phyloP scores from a whole-genome alignment of 345 rosid species.

The Leavenworthia alabamica region DNA sequence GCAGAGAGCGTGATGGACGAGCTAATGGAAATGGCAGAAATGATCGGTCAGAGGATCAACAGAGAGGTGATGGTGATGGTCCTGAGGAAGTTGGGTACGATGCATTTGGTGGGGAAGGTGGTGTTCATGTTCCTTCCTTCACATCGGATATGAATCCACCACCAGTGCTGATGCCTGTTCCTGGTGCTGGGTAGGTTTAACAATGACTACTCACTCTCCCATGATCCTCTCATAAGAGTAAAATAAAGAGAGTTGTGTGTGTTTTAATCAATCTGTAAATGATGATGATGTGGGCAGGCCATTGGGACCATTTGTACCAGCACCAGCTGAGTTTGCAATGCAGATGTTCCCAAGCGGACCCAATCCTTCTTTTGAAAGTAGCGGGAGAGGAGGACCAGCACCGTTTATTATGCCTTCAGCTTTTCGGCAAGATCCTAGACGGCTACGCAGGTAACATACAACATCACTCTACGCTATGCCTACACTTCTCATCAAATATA shows the following conservation, averaged over 20 bases:
- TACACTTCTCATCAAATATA: background rate
- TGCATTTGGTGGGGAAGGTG: slow-evolving; percentile 68
- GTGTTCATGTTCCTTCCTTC: slow-evolving; percentile 64
- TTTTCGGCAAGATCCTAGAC: slow-evolving; percentile 94
- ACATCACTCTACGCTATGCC: background rate
- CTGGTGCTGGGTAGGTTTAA: slow-evolving; percentile 90
- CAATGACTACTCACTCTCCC: background rate
- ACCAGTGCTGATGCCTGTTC: slow-evolving; percentile 98
- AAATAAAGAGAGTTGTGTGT: background rate
- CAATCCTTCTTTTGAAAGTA: slow-evolving; percentile 61
- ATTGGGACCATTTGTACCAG: slow-evolving; percentile 95
- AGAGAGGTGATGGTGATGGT: slow-evolving; percentile 56
- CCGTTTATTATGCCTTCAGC: slow-evolving; percentile 61
- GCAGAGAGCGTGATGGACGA: slow-evolving; percentile 71
- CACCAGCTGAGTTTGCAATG: slow-evolving; percentile 97
- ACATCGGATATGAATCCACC: slow-evolving; percentile 83
- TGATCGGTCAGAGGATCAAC: slow-evolving; percentile 72
- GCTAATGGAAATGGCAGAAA: slow-evolving; percentile 59
- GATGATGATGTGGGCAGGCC: slow-evolving; percentile 55
- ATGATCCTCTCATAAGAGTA: background rate
- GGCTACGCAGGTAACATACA: slow-evolving; percentile 64
- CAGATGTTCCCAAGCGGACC: slow-evolving; percentile 87
- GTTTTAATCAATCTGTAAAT: background rate
- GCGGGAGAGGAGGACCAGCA: slow-evolving; percentile 70
- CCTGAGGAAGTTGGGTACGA: slow-evolving; percentile 67